Conservation (phyloP, 2,329 filamentous ascomycete species). For the Triangularia setosa region DNA sequence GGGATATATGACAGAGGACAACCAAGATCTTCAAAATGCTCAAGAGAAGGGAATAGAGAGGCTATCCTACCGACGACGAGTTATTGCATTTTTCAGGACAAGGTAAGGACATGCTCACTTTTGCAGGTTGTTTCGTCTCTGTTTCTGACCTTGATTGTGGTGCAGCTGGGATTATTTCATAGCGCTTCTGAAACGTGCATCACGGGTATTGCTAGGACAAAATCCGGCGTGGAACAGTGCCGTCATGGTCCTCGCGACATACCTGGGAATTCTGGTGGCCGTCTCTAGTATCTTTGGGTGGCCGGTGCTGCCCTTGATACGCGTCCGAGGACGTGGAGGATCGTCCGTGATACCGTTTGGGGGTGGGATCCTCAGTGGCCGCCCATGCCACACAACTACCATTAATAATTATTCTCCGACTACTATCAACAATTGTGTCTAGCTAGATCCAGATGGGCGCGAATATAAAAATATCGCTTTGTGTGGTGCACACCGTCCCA, state of each 20-base stretch:
- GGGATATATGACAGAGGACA: not conserved
- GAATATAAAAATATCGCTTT: not conserved
- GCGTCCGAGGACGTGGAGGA: not conserved
- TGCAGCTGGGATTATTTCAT: not conserved
- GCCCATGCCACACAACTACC: not conserved
- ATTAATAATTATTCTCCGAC: not conserved
- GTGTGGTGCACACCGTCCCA: not conserved
- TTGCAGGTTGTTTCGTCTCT: not conserved
- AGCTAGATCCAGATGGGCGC: not conserved
- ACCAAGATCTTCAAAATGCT: not conserved
- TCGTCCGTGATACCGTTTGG: not conserved
- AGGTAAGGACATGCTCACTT: not conserved
- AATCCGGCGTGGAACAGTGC: conserved; percentile 2
- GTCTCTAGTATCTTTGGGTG: conserved; percentile 10
- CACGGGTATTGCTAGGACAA: not conserved
- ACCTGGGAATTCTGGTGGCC: conserved; percentile 9
- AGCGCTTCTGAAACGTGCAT: not conserved
- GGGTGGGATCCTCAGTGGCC: not conserved
- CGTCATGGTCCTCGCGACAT: conserved; percentile 4
- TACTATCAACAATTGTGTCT: not conserved
- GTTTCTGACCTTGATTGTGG: not conserved
- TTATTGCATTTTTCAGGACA: not conserved
- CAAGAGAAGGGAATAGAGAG: not conserved
- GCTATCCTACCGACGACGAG: not conserved
- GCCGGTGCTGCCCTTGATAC: conserved; percentile 1